Percentiles rank a stretch among this genome's conserved stretches.
These are phyloP conservation scores for Boletus bicolor DNA, from an alignment of 768 basidiomycete genomes.

Conservation along the genomic window DNA sequence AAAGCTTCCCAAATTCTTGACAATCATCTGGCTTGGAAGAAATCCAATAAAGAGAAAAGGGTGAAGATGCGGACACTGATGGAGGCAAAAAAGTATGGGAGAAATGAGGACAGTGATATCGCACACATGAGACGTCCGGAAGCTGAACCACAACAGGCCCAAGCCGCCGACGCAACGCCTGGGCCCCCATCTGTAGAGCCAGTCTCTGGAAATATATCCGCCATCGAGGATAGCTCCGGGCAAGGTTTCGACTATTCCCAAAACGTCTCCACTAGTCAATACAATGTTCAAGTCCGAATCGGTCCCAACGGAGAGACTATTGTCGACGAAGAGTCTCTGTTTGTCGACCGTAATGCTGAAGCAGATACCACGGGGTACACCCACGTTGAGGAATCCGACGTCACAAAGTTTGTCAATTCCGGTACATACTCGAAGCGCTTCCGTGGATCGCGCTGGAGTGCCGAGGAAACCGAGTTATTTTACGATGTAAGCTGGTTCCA, in stretches of 20 bases:
- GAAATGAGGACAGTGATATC: conserved; percentile 46
- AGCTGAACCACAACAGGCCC: conserved; percentile 6
- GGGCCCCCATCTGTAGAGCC: conserved; percentile 17
- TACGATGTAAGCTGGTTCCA: conserved; percentile 58
- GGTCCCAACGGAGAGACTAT: conserved; percentile 86
- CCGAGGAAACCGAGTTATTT: conserved; percentile 87
- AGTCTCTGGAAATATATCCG: conserved; percentile 12
- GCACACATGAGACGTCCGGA: conserved; percentile 9
- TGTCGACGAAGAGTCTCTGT: conserved; percentile 80
- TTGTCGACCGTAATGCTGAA: conserved; percentile 69
- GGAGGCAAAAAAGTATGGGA: conserved; percentile 77
- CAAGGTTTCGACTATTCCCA: conserved; percentile 71
- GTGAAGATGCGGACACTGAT: conserved; percentile 57
- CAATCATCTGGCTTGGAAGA: conserved; percentile 73
- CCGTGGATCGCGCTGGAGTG: conserved; percentile 83
- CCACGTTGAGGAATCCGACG: conserved; percentile 79
- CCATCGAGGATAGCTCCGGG: conserved; percentile 43
- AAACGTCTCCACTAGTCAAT: conserved; percentile 62
- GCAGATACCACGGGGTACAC: conserved; percentile 69
- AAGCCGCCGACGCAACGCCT: conserved; percentile 2
- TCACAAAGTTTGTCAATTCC: conserved; percentile 83
- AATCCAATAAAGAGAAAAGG: conserved; percentile 62
- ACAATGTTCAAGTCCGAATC: conserved; percentile 82
- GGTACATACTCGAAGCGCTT: conserved; percentile 76
- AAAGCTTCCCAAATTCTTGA: conserved; percentile 69